Base-by-base conservation (phyloP, 2,329 filamentous ascomycete genomes). In the Colletotrichum viniferum region DNA sequence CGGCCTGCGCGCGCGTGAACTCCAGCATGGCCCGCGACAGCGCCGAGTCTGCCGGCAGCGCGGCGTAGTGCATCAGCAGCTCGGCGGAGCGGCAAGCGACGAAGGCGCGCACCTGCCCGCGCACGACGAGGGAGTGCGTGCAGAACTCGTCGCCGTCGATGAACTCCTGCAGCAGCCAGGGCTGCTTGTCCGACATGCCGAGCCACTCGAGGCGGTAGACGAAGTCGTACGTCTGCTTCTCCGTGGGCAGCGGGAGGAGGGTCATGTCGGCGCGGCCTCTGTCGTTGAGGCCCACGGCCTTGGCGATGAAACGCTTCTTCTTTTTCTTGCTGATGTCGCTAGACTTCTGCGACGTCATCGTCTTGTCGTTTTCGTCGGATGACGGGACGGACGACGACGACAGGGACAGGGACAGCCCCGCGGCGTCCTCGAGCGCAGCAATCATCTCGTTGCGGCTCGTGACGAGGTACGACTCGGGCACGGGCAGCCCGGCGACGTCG, bases 131-230 rank as follows among this genome's bases (percentile, higher is more conserved):
- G 0, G 93, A 85, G 78, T 96, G 94, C 0, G 94, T 95, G 82
- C 92, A 94, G 81, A 92, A 95, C 81, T 95, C 93, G 0, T 87
- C 86, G 0, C 88, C 87, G 0, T 79, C 73, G 76, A 94, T 90
- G 81, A 89, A 94, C 80, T 95, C 91, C 80, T 96, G 93, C 28
- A 95, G 81, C 74, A 95, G 87, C 88, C 92, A 95, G 0, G 93
- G 90, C 4, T 86, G 85, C 0, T 87, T 80, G 14, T 86, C 82
- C 3, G 90, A 90, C 56, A 93, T 90, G 2, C 79, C 79, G 7
- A 85, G 79, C 81, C 84, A 16, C 1, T 79, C 74, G 14, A 95
- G 86, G 18, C 85, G 83, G 16, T 86, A 85, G 30, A 95, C 82
- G 77, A 92, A 87, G 1, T 83, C 80, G 60, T 86, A 86, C 0